Evolutionary conservation across 2,329 filamentous ascomycete genomes (phyloP).

Genomic region (Davidsoniella neocaledoniae): DNA sequence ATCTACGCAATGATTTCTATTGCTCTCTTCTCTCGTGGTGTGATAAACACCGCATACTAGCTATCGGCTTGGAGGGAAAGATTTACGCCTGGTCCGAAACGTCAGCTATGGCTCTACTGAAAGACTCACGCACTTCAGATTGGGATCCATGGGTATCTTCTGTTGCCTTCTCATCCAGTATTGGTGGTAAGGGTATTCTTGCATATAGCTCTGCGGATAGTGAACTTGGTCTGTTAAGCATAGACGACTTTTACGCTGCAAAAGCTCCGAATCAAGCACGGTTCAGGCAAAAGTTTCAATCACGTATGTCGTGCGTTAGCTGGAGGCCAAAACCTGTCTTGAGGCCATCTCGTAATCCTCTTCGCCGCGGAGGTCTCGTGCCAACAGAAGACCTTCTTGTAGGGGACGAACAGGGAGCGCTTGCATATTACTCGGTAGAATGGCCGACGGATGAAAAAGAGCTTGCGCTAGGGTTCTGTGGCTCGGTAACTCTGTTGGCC

Average conservation of each 20-base stretch:
- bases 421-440: slow-evolving; percentile 83
- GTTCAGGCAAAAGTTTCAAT: slow-evolving; percentile 50
- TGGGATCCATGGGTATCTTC: slow-evolving; percentile 50
- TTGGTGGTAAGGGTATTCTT: slow-evolving; percentile 63
- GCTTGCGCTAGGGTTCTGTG: slow-evolving; percentile 50
- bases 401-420: slow-evolving; percentile 63
- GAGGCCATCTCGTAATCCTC: slow-evolving; percentile 34
- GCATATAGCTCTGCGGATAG: slow-evolving; percentile 72
- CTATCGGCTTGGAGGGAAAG: slow-evolving; percentile 62
- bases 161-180: slow-evolving; percentile 70
- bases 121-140: slow-evolving; percentile 19
- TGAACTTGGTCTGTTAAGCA: slow-evolving; percentile 58
- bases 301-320: slow-evolving; percentile 59
- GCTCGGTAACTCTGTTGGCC: slow-evolving; percentile 60
- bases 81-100: slow-evolving; percentile 83
- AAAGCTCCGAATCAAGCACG: slow-evolving; percentile 27
- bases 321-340: slow-evolving; percentile 52
- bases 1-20: slow-evolving; percentile 88
- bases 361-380: slow-evolving; percentile 32
- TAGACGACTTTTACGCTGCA: slow-evolving; percentile 3
- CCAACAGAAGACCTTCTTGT: slow-evolving; percentile 71
- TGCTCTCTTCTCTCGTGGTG: slow-evolving; percentile 85
- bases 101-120: slow-evolving; percentile 43
- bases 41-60: slow-evolving; percentile 53
- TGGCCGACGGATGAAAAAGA: slow-evolving; percentile 57